A percentile compares a stretch with the other conserved stretches of the same genome.
Conservation (phyloP, 306 rosid genomes). For the barrel medic (Medicago truncatula) region DNA sequence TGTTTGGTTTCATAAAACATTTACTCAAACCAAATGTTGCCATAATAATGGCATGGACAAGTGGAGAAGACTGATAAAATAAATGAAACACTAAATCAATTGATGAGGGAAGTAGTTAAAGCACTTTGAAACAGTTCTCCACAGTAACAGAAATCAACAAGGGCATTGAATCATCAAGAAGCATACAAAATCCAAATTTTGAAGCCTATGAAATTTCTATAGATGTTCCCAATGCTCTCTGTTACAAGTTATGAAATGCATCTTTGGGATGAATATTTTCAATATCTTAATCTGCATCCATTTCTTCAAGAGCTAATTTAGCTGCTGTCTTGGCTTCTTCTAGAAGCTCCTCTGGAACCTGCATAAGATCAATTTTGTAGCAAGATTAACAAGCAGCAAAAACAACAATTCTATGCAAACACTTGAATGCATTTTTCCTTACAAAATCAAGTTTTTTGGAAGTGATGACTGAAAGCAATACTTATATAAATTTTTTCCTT, state of each 20-base stretch:
- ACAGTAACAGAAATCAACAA: slow-evolving; percentile 24
- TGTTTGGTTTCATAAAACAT: not conserved
- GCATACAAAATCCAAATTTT: too few relatives aligned
- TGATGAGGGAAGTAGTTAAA: not conserved
- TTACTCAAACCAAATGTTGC: not conserved
- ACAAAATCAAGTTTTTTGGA: too few relatives aligned
- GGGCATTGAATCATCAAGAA: too few relatives aligned
- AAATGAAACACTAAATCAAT: slow-evolving; percentile 9
- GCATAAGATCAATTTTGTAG: not conserved
- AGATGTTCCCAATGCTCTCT: slow-evolving; percentile 45
- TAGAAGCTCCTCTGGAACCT: slow-evolving; percentile 86
- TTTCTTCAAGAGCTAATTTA: slow-evolving; percentile 92
- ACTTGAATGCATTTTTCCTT: too few relatives aligned
- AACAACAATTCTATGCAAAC: not conserved
- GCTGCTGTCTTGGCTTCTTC: slow-evolving; percentile 92
- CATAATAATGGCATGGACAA: not conserved
- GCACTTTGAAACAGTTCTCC: slow-evolving; percentile 28
- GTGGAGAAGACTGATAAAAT: not conserved
- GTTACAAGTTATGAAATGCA: slow-evolving; percentile 32
- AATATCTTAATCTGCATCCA: slow-evolving; percentile 81
- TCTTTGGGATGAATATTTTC: not conserved
- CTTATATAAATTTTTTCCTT: not conserved
- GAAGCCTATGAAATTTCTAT: too few relatives aligned
- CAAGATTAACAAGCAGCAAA: not conserved
- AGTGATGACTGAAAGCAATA: too few relatives aligned